Conservation (phyloP, 805 yeast species). For the Isabelozyma rhagii region DNA sequence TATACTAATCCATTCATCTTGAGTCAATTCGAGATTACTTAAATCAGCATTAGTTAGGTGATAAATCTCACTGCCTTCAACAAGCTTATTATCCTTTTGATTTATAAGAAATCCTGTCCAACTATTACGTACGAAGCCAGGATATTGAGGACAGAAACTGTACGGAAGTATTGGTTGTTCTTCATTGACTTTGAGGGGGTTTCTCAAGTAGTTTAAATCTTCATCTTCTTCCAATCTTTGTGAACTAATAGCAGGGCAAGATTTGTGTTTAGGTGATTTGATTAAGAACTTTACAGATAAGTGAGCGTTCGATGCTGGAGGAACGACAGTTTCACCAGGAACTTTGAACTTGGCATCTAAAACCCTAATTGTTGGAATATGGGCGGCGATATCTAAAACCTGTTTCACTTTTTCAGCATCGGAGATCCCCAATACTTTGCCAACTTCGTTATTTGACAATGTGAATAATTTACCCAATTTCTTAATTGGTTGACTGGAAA, state of each 20-base stretch:
- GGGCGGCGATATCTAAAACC: conserved; percentile 54
- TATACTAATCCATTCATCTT: conserved; percentile 49
- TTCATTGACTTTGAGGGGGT: conserved; percentile 65
- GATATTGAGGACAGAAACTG: conserved; percentile 76
- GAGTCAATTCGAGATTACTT: conserved; percentile 51
- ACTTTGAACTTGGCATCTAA: conserved; percentile 73
- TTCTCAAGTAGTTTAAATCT: conserved; percentile 61
- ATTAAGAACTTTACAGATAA: conserved; percentile 72
- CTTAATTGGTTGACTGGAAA: conserved; percentile 43
- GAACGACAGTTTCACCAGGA: conserved; percentile 77
- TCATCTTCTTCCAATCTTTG: conserved; percentile 51
- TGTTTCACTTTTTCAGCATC: conserved; percentile 44
- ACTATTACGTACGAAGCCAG: conserved; percentile 42
- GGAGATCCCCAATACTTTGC: conserved; percentile 52
- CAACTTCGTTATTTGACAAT: conserved; percentile 51
- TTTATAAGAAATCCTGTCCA: conserved; percentile 71
- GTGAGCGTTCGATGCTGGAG: conserved; percentile 66
- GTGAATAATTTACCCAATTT: conserved; percentile 71
- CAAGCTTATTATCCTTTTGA: conserved; percentile 77
- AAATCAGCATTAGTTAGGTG: conserved; percentile 50
- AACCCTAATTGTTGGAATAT: conserved; percentile 67
- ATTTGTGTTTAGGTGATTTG: conserved; percentile 67
- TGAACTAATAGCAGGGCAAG: conserved; percentile 45
- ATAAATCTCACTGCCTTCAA: conserved; percentile 58
- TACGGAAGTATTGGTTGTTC: conserved; percentile 68